These are phyloP conservation scores for Nicotiana benthamiana DNA, from an alignment of 257 asterid species.

Conservation along the genomic window DNA sequence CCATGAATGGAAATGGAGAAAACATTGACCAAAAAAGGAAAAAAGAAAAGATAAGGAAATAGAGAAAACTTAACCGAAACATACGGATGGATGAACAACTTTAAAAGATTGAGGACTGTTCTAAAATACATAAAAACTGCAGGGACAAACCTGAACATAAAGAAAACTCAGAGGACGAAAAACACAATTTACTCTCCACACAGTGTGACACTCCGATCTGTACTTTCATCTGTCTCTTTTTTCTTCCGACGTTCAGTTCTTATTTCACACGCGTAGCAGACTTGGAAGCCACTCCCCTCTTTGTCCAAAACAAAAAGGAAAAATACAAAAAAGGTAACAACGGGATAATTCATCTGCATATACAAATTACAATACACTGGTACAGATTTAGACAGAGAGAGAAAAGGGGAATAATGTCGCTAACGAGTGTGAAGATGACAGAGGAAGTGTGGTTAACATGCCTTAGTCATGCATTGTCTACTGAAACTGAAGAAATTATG, in stretches of 20 bases:
- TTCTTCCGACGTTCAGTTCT: background rate
- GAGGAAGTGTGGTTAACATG: slow-evolving; percentile 99
- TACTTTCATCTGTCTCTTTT: background rate
- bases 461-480: slow-evolving; percentile 97
- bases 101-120: background rate
- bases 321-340: background rate
- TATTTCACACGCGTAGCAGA: background rate
- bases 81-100: background rate
- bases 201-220: background rate
- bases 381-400: background rate
- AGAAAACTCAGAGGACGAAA: background rate
- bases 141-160: background rate
- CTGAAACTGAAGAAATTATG: slow-evolving; percentile 99
- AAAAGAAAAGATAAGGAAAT: too few relatives aligned
- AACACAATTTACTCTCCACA: background rate
- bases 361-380: background rate
- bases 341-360: background rate
- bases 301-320: background rate
- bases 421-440: slow-evolving; percentile 87
- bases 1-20: too few relatives aligned
- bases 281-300: background rate
- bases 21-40: too few relatives aligned
- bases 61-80: too few relatives aligned
- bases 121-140: background rate
- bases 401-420: slow-evolving; percentile 47